Percentiles rank a stretch among this genome's conserved stretches.
These are phyloP conservation scores for Alternaria triticina DNA, from an alignment of 2,329 filamentous ascomycete genomes.

Conservation along the genomic window DNA sequence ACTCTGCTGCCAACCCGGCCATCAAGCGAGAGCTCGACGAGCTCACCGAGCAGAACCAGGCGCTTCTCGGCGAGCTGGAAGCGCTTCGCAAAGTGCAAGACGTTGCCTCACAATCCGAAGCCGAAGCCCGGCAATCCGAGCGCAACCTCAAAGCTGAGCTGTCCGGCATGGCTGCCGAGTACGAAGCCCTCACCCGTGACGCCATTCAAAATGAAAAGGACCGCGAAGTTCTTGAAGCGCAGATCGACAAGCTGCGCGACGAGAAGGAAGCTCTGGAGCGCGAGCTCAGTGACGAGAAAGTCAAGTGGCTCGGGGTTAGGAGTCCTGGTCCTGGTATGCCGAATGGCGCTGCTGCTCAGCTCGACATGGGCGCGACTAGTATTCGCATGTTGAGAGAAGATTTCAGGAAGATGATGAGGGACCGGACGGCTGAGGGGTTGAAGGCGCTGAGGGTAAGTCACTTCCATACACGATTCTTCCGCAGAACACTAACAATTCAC, in stretches of 20 bases:
- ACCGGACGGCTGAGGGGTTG: constrained; percentile 70
- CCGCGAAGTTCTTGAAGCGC: constrained; percentile 67
- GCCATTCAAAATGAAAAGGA: constrained; percentile 75
- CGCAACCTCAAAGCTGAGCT: constrained; percentile 68
- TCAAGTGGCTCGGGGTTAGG: constrained; percentile 68
- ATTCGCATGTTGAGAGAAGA: constrained; percentile 74
- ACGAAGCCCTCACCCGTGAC: constrained; percentile 72
- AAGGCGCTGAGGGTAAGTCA: constrained; percentile 65
- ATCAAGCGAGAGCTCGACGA: constrained; percentile 67
- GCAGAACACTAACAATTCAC: constrained; percentile 26
- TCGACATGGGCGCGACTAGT: constrained; percentile 64
- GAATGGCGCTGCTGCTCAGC: constrained; percentile 27
- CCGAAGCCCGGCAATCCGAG: constrained; percentile 47
- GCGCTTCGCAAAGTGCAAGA: constrained; percentile 50
- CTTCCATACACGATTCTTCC: fast-evolving
- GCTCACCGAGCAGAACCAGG: constrained; percentile 54
- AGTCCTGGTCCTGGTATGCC: constrained; percentile 53
- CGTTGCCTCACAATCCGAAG: constrained; percentile 44
- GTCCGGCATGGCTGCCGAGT: constrained; percentile 71
- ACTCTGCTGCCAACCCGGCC: constrained; percentile 63
- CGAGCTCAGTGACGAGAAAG: constrained; percentile 70
- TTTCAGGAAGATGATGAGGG: constrained; percentile 82
- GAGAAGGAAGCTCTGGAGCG: constrained; percentile 68
- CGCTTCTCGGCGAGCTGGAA: constrained; percentile 52
- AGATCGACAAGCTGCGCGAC: constrained; percentile 69